Conservation (phyloP, 371 early-diverging fungal species). For the Chytridium lagenaria region DNA sequence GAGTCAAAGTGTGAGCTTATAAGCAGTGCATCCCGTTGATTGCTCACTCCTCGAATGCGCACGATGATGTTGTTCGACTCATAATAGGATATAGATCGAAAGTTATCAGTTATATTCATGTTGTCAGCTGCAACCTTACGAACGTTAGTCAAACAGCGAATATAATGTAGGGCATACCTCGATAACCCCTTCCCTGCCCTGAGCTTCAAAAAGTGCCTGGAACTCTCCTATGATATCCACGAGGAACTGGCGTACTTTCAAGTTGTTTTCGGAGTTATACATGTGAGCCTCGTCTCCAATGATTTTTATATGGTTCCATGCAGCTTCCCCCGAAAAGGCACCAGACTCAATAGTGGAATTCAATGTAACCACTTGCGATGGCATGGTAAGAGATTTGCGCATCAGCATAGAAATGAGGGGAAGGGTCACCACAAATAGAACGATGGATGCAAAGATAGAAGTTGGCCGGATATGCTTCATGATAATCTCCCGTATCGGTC, state of each 20-base stretch:
- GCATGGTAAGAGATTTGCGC: conserved; percentile 10
- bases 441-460: conserved; percentile 10
- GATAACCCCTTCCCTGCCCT: conserved; percentile 12
- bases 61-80: conserved; percentile 52
- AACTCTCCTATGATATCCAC: conserved; percentile 6
- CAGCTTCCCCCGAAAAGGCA: conserved; percentile 24
- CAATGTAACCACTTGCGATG: background rate
- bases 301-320: conserved; percentile 31
- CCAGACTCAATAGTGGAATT: background rate
- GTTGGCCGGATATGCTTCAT: conserved; percentile 13
- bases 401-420: background rate
- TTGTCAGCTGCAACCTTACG: conserved; percentile 22
- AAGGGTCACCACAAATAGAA: background rate
- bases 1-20: conserved; percentile 72
- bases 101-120: conserved; percentile 24
- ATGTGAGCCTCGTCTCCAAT: conserved; percentile 22
- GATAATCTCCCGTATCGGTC: conserved; percentile 12
- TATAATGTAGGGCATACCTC: conserved; percentile 5
- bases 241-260: conserved; percentile 22
- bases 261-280: conserved; percentile 30
- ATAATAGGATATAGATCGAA: conserved; percentile 31
- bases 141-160: background rate
- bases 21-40: conserved; percentile 48
- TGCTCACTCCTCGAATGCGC: conserved; percentile 31
- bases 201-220: conserved; percentile 9